A percentile compares a stretch with the other conserved stretches of the same genome.
These are phyloP conservation scores for Backusella sp. DNA, from an alignment of 192 early-diverging fungal genomes.

Conservation along the genomic window DNA sequence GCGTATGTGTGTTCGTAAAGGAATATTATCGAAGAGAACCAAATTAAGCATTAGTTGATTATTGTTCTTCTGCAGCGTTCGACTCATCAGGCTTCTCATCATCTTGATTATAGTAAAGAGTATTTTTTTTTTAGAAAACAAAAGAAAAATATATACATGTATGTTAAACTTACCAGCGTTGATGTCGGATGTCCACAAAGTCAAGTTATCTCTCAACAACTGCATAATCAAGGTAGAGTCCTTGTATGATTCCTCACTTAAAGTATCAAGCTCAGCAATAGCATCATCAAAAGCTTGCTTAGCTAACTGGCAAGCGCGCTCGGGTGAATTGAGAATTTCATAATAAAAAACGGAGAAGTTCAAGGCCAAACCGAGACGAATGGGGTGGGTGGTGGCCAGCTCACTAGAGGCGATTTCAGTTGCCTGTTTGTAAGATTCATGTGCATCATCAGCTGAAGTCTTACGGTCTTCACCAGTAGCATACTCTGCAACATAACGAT, in stretches of 20 bases:
- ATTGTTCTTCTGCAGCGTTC: background rate
- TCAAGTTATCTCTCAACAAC: slow-evolving; percentile 90
- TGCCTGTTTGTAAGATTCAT: slow-evolving; percentile 91
- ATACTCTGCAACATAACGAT: slow-evolving; percentile 98
- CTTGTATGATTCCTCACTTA: slow-evolving; percentile 93
- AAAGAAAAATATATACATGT: background rate
- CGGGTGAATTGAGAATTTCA: slow-evolving; percentile 95
- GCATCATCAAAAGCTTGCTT: slow-evolving; percentile 95
- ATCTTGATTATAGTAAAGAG: background rate
- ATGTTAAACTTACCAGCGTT: slow-evolving; percentile 27
- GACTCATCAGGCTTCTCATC: background rate
- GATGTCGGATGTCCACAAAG: slow-evolving; percentile 91
- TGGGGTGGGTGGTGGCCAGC: slow-evolving; percentile 91
- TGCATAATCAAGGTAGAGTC: slow-evolving; percentile 96
- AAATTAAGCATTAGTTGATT: background rate
- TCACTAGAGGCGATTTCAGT: slow-evolving; percentile 86
- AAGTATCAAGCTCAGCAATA: slow-evolving; percentile 90
- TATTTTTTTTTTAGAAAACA: background rate
- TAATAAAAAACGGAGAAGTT: slow-evolving; percentile 99
- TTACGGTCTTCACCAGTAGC: slow-evolving; percentile 80
- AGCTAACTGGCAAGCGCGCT: slow-evolving; percentile 83
- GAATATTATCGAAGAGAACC: background rate
- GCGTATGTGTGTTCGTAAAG: background rate
- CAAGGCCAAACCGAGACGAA: slow-evolving; percentile 94
- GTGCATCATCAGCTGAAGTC: slow-evolving; percentile 74